phyloP scores from a whole-genome alignment of 2,329 filamentous ascomycete genomes.

The Chaetothyriales sp. region DNA sequence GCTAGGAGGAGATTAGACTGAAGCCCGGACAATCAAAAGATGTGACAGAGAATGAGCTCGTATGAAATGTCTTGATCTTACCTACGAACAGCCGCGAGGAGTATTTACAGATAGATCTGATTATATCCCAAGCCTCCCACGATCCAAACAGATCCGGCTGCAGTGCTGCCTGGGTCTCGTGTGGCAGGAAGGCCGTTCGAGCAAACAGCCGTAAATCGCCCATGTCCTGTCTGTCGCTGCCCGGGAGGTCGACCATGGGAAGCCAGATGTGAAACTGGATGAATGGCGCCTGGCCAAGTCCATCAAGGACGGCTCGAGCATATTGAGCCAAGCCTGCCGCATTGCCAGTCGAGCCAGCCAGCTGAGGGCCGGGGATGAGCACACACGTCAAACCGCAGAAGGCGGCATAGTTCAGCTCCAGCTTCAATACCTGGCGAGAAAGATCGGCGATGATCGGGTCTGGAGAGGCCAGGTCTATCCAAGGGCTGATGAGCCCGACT shows the following conservation, averaged over 20 bases:
- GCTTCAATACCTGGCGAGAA: conserved; percentile 74
- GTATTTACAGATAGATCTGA: conserved; percentile 76
- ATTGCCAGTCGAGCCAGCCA: conserved; percentile 40
- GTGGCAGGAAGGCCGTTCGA: conserved; percentile 25
- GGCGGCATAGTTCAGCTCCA: conserved; percentile 86
- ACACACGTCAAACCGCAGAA: conserved; percentile 84
- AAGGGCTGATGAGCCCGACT: conserved; percentile 67
- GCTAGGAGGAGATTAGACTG: conserved; percentile 26
- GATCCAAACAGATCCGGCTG: conserved; percentile 57
- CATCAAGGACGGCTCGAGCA: conserved; percentile 69
- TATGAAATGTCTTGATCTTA: conserved; percentile 31
- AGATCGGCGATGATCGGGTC: conserved; percentile 73
- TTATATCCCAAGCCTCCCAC: conserved; percentile 90
- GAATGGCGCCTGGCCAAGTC: conserved; percentile 57
- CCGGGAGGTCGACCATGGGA: conserved; percentile 64
- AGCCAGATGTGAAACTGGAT: conserved; percentile 68
- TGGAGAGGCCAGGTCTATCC: conserved; percentile 77
- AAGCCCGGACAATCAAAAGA: neutral
- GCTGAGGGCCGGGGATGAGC: conserved; percentile 61
- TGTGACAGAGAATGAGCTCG: neutral
- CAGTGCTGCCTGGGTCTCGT: conserved; percentile 18
- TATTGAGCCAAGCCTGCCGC: conserved; percentile 51
- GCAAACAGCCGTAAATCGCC: conserved; percentile 31
- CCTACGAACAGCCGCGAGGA: conserved; percentile 65
- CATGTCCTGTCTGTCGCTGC: conserved; percentile 33